Evolutionary conservation across 2,329 filamentous ascomycete species (phyloP).

Genomic region (Botryotinia globosa): DNA sequence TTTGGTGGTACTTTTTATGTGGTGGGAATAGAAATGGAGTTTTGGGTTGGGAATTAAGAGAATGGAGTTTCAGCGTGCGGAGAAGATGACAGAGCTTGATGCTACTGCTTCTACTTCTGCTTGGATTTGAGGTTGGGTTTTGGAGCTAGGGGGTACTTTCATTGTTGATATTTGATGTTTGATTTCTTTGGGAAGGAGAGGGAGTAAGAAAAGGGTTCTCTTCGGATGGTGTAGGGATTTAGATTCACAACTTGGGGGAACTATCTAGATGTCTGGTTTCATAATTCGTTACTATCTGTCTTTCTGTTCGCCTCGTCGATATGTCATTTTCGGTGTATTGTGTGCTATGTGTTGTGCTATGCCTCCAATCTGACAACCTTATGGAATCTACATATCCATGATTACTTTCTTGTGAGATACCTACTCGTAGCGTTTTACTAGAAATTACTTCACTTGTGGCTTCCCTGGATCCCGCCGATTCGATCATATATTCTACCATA

Average conservation of each 20-base stretch:
- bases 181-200: neutral
- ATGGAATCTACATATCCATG: neutral
- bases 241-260: neutral
- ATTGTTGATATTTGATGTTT: neutral
- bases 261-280: neutral
- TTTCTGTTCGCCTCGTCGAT: neutral
- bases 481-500: neutral
- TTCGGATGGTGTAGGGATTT: neutral
- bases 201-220: neutral
- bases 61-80: neutral
- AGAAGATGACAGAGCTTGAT: neutral
- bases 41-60: neutral
- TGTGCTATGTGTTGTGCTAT: neutral
- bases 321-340: neutral
- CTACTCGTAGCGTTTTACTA: accelerated
- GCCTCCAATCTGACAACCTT: neutral
- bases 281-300: neutral
- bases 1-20: neutral
- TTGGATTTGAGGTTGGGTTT: neutral
- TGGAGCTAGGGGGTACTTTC: neutral
- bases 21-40: neutral
- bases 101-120: neutral
- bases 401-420: neutral
- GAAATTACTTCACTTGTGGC: neutral
- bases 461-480: neutral